phyloP scores from a whole-genome alignment of 2,329 filamentous ascomycete species.

The Alternaria longipes region DNA sequence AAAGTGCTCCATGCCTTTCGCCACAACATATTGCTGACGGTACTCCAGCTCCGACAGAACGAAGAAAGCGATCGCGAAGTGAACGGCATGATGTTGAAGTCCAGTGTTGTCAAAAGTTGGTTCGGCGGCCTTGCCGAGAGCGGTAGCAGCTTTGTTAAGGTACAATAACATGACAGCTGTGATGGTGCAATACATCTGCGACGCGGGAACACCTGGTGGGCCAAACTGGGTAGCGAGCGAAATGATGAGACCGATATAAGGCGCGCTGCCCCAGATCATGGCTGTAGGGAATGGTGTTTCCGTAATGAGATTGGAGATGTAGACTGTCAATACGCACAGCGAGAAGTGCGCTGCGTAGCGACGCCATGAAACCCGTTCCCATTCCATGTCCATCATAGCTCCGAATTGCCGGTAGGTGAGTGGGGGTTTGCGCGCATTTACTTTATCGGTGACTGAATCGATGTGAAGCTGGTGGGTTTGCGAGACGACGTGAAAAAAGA shows the following conservation, averaged over 20 bases:
- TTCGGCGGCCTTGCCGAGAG: neutral
- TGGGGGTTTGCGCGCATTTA: neutral
- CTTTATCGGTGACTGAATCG: neutral
- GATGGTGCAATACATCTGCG: neutral
- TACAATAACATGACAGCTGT: neutral
- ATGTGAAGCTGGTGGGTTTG: neutral
- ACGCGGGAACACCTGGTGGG: neutral
- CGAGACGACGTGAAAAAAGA: neutral
- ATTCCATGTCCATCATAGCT: neutral
- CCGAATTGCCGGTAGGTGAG: neutral
- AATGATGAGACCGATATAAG: neutral
- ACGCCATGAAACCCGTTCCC: neutral
- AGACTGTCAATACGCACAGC: neutral
- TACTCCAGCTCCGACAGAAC: constrained; percentile 3
- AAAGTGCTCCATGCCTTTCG: neutral
- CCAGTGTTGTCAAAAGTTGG: neutral
- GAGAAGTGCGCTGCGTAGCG: neutral
- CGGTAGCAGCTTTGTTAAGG: neutral
- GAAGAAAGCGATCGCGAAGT: constrained; percentile 6
- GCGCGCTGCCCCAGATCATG: neutral
- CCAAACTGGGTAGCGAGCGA: neutral
- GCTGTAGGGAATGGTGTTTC: neutral
- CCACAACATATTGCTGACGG: neutral
- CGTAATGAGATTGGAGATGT: neutral
- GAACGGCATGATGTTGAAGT: neutral